Percentiles rank a stretch among this genome's conserved stretches.
Evolutionary conservation across 2,329 filamentous ascomycete genomes (phyloP).

Genomic region (Hypoxylon sp.): DNA sequence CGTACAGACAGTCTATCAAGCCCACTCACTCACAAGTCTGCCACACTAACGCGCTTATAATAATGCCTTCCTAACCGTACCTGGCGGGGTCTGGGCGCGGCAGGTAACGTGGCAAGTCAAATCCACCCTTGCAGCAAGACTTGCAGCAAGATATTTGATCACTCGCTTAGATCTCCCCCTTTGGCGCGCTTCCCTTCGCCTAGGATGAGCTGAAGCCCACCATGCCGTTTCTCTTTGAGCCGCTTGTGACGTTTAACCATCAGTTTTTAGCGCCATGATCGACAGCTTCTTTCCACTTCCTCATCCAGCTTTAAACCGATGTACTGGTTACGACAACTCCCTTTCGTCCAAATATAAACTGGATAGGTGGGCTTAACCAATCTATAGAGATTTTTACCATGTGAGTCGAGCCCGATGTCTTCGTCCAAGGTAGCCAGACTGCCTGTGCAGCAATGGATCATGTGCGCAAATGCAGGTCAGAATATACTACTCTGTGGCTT

Average conservation of each 20-base stretch:
- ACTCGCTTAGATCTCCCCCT: constrained; percentile 37
- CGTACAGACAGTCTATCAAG: too few relatives aligned
- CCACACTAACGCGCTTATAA: constrained; percentile 6
- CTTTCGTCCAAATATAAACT: constrained; percentile 13
- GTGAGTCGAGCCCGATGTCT: background rate
- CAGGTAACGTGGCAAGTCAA: constrained; percentile 35
- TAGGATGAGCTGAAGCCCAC: constrained; percentile 30
- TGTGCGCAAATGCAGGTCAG: constrained; percentile 14
- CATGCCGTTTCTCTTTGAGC: constrained; percentile 31
- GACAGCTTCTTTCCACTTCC: constrained; percentile 17
- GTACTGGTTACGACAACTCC: background rate
- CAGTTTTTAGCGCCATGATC: constrained; percentile 30
- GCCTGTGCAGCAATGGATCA: constrained; percentile 20
- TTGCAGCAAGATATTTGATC: constrained; percentile 28
- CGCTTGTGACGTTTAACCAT: constrained; percentile 37
- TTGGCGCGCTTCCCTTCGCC: constrained; percentile 29
- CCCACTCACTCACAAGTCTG: background rate
- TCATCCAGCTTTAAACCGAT: background rate
- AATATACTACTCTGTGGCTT: constrained; percentile 29
- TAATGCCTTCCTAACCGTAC: constrained; percentile 16
- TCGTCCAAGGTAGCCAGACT: constrained; percentile 4
- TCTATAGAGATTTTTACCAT: constrained; percentile 4
- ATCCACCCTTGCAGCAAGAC: constrained; percentile 6
- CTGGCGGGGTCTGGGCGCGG: constrained; percentile 13
- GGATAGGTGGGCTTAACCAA: constrained; percentile 5